Percentiles rank a stretch among this genome's conserved stretches.
phyloP scores from a whole-genome alignment of 129 eudicot species.

The Lactuca saligna region DNA sequence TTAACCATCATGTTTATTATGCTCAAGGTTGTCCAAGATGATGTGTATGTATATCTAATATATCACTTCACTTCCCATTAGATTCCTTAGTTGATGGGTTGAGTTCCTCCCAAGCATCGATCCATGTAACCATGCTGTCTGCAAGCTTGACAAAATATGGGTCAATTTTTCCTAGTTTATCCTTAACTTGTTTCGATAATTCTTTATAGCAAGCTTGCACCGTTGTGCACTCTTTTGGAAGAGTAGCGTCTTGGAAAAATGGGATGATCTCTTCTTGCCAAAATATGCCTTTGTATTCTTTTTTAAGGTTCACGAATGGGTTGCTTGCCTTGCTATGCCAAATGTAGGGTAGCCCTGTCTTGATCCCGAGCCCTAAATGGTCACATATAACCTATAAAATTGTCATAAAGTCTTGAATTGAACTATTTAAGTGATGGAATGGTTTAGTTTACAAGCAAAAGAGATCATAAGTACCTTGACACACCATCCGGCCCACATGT shows the following conservation, averaged over 20 bases:
- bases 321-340: constrained; percentile 84
- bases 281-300: constrained; percentile 75
- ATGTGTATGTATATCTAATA: neutral
- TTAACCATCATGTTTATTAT: constrained; percentile 25
- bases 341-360: constrained; percentile 70
- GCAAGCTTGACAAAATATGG: constrained; percentile 56
- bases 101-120: constrained; percentile 65
- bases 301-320: constrained; percentile 75
- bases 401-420: neutral
- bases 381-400: constrained; percentile 64
- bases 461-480: constrained; percentile 49
- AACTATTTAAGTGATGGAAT: neutral
- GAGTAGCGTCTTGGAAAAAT: constrained; percentile 51
- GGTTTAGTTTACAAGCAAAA: neutral
- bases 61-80: constrained; percentile 36
- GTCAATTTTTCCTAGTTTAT: constrained; percentile 55
- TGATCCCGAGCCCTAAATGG: constrained; percentile 68
- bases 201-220: constrained; percentile 65
- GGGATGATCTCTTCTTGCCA: constrained; percentile 83
- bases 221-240: constrained; percentile 56
- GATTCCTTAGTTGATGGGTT: constrained; percentile 45
- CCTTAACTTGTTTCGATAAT: constrained; percentile 56
- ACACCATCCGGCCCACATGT: constrained; percentile 99
- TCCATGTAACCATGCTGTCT: constrained; percentile 73
- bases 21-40: constrained; percentile 17